phyloP scores from a whole-genome alignment of 352 stramenopile genomes.

The Thalassiosira mediterranea region DNA sequence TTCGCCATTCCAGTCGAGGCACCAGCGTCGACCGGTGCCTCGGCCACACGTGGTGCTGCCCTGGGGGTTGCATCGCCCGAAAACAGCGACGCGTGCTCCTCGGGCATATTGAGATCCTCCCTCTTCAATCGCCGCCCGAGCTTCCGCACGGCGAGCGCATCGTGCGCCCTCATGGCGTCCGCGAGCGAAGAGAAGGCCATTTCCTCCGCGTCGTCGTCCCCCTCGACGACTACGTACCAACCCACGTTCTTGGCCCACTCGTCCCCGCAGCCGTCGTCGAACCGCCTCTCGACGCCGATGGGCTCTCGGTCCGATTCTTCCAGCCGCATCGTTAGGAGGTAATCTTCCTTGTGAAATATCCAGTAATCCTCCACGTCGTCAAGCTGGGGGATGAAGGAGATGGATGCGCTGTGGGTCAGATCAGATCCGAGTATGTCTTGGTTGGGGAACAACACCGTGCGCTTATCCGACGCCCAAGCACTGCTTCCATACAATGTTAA shows the following conservation, averaged over 20 bases:
- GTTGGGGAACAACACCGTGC: no score
- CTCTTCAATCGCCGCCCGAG: no score
- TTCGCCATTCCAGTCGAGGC: background rate
- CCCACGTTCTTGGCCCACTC: constrained; percentile 1
- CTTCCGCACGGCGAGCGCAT: background rate
- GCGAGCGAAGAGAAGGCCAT: background rate
- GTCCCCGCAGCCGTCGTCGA: background rate
- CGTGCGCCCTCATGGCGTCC: constrained; percentile 8
- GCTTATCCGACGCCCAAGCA: no score
- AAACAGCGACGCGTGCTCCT: constrained; percentile 20
- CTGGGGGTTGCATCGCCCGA: background rate
- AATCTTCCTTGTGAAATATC: constrained; percentile 3
- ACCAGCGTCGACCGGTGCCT: no score
- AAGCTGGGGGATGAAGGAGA: no score
- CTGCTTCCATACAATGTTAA: no score
- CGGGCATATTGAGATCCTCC: constrained; percentile 11
- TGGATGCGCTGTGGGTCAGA: no score
- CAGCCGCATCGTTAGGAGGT: background rate
- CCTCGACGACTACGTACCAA: constrained; percentile 8
- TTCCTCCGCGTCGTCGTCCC: background rate
- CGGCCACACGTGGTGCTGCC: background rate
- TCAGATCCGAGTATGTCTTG: no score
- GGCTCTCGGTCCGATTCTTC: background rate
- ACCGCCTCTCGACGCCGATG: background rate
- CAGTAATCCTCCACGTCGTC: constrained; percentile 5